phyloP scores from a whole-genome alignment of 768 basidiomycete genomes.

The Tricholoma furcatifolium region DNA sequence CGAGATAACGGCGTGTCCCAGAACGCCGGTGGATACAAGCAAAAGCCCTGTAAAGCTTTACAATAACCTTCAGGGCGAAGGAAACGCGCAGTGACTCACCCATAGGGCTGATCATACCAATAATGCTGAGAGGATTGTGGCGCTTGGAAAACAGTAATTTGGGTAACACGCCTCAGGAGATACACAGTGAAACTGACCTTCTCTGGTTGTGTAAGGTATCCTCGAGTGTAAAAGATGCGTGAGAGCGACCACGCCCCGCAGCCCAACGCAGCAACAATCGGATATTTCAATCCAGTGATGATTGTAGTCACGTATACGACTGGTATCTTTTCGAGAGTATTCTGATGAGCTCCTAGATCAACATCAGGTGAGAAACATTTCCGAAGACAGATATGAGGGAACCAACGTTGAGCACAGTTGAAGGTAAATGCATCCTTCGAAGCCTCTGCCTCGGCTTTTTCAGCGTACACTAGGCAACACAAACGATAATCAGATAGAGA shows the following conservation, averaged over 20 bases:
- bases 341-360: slow-evolving; percentile 63
- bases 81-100: too few species aligned
- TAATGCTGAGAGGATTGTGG: too few species aligned
- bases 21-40: too few species aligned
- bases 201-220: slow-evolving; percentile 27
- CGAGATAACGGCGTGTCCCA: too few species aligned
- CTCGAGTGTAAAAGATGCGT: slow-evolving; percentile 42
- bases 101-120: too few species aligned
- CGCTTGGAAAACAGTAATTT: too few species aligned
- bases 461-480: slow-evolving; percentile 57
- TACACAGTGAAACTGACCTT: neutral
- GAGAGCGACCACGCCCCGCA: slow-evolving; percentile 37
- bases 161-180: too few species aligned
- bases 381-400: neutral
- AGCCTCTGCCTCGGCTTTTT: slow-evolving; percentile 53
- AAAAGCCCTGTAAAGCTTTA: too few species aligned
- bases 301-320: slow-evolving; percentile 41
- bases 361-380: neutral
- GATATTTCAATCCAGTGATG: slow-evolving; percentile 37
- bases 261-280: slow-evolving; percentile 34
- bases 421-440: slow-evolving; percentile 54
- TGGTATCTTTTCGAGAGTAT: slow-evolving; percentile 52
- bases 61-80: too few species aligned
- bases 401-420: slow-evolving; percentile 71
- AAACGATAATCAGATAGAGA: neutral